Evolutionary conservation across 345 rosid species (phyloP).

Genomic region (Eucalyptus polybractea): DNA sequence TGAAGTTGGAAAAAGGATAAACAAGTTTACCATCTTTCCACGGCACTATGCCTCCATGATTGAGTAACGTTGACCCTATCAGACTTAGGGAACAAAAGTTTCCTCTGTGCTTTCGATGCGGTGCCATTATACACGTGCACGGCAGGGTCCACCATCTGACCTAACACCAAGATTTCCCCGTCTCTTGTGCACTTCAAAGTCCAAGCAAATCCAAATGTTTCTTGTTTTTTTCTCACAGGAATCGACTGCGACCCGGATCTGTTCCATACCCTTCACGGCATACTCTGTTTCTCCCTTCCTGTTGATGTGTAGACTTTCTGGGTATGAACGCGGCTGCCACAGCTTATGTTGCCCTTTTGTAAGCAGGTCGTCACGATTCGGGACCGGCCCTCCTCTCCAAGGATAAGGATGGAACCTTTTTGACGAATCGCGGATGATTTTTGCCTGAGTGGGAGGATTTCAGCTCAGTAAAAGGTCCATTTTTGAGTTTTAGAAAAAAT

Average conservation of each 20-base stretch:
- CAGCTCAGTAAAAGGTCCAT: not conserved
- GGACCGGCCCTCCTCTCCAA: not conserved
- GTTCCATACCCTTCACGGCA: not conserved
- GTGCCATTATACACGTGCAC: not conserved
- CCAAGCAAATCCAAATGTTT: not conserved
- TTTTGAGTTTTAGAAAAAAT: not conserved
- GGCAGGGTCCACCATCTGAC: not conserved
- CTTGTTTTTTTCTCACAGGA: not conserved
- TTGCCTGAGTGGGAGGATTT: not conserved
- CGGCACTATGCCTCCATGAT: not conserved
- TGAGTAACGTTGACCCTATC: not conserved
- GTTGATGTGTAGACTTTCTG: not conserved
- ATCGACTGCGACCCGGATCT: not conserved
- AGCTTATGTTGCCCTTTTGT: not conserved
- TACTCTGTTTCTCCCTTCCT: not conserved
- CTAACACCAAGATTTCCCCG: not conserved
- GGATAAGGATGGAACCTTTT: not conserved
- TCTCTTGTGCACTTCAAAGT: not conserved
- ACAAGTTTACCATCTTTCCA: not conserved
- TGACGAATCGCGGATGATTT: not conserved
- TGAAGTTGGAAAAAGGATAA: not conserved
- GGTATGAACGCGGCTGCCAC: not conserved
- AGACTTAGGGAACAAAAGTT: not conserved
- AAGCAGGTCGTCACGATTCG: not conserved
- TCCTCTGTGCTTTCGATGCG: not conserved